These are phyloP conservation scores for Fusarium sp. DNA, from an alignment of 2,329 filamentous ascomycete species.

Conservation along the genomic window DNA sequence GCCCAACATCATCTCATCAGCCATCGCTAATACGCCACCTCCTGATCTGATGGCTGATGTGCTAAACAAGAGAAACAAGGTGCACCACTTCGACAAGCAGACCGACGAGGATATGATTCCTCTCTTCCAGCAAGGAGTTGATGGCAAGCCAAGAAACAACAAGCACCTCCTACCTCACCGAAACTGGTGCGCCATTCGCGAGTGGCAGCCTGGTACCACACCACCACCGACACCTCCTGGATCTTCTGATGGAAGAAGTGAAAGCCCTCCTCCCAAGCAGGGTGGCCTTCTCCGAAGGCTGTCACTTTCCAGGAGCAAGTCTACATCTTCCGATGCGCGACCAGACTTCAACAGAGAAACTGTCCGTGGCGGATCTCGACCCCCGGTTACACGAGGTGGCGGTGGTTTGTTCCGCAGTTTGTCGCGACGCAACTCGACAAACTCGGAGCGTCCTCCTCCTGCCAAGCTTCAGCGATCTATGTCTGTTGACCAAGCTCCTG, in stretches of 20 bases:
- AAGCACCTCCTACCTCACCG: conserved; percentile 87
- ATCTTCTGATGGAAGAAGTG: conserved; percentile 60
- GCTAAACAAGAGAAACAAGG: conserved; percentile 91
- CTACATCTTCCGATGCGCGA: conserved; percentile 51
- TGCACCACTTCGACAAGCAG: conserved; percentile 76
- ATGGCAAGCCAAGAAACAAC: conserved; percentile 91
- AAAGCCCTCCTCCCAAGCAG: conserved; percentile 52
- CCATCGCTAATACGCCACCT: conserved; percentile 92
- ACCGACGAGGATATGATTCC: conserved; percentile 98
- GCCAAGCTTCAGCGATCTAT: conserved; percentile 66
- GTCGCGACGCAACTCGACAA: conserved; percentile 50
- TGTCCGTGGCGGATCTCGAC: conserved; percentile 58
- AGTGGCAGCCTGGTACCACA: conserved; percentile 82
- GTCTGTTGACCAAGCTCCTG: conserved; percentile 66
- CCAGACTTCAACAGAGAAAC: conserved; percentile 55
- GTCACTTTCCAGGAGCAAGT: conserved; percentile 54
- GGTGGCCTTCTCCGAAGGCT: conserved; percentile 60
- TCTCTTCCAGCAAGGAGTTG: conserved; percentile 88
- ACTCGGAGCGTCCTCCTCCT: conserved; percentile 51
- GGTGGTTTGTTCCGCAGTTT: conserved; percentile 61
- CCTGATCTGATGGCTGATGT: conserved; percentile 90
- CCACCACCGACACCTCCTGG: conserved; percentile 75
- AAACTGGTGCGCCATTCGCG: conserved; percentile 94
- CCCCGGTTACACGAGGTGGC: conserved; percentile 60
- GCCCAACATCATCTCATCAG: conserved; percentile 93